These are phyloP conservation scores for Cercospora sp. DNA, from an alignment of 2,329 filamentous ascomycete species.

Conservation along the genomic window DNA sequence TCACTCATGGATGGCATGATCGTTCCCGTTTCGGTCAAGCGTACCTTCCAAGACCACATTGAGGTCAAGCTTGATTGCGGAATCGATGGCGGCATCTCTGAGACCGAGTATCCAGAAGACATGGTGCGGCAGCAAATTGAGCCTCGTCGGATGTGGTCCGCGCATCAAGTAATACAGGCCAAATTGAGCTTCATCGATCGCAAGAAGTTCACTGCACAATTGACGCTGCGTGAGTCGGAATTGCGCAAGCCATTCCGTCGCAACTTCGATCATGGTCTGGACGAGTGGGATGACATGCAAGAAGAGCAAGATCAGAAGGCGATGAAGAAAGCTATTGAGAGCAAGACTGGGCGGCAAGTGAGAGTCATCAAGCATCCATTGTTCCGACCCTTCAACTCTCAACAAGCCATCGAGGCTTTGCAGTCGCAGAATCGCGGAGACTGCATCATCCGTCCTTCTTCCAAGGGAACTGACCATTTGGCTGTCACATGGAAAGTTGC, in stretches of 20 bases:
- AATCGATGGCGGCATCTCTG: constrained; percentile 83
- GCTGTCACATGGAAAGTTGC: constrained; percentile 98
- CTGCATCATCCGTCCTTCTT: constrained; percentile 91
- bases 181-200: constrained; percentile 87
- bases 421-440: constrained; percentile 83
- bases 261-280: constrained; percentile 64
- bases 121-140: constrained; percentile 56
- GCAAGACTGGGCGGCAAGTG: constrained; percentile 79
- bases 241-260: constrained; percentile 71
- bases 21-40: constrained; percentile 80
- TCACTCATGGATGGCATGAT: constrained; percentile 89
- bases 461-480: constrained; percentile 91
- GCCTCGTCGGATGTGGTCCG: constrained; percentile 65
- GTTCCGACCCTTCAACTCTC: constrained; percentile 89
- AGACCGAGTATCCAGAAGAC: constrained; percentile 74
- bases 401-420: constrained; percentile 89
- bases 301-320: constrained; percentile 77
- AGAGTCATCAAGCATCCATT: constrained; percentile 97
- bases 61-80: constrained; percentile 93
- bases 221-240: constrained; percentile 80
- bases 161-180: constrained; percentile 81
- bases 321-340: constrained; percentile 74
- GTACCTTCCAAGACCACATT: constrained; percentile 88
- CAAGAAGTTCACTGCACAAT: constrained; percentile 77
- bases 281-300: constrained; percentile 70